Base-by-base conservation (phyloP, 2,329 filamentous ascomycete genomes). In the Scedosporium minutisporum region DNA sequence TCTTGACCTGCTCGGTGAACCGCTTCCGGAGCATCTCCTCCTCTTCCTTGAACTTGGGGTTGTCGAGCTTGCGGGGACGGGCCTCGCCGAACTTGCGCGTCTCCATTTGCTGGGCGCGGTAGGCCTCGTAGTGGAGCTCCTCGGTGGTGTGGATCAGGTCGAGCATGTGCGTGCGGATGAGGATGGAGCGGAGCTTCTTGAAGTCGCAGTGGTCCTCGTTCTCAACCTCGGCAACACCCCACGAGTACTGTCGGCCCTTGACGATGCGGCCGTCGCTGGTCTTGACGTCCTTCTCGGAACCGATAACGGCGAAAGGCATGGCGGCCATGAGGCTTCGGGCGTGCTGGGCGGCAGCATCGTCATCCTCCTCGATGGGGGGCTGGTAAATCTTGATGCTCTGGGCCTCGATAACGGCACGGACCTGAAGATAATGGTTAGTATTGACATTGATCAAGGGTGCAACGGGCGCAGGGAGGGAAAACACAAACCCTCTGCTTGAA, bases 31-130 rank as follows among this genome's bases (percentile, higher is more conserved):
- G 87, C 66, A 91, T 90, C 84, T 99, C 95, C 76, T 99, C 95
- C 79, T 99, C 95, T 77, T 99, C 95, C 87, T 99, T 99, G 86
- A 97, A 99, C 84, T 99, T 99, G 80, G 95, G 95, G 84, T 99
- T 99, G 82, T 99, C 95, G 71, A 99, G 84, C 86, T 99, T 99
- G 78, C 93, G 86, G 70, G 95, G 95, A 69, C 93, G 88, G 64
- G 93, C 93, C 82, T 99, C 96, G 78, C 95, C 95, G 71, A 99
- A 97, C 81, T 99, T 99, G 80, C 95, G 87, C 60, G 95, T 99
- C 84, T 99, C 95, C 95, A 99, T 99, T 80, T 99, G 96, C 78
- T 96, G 91, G 62, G 95, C 95, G 71, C 95, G 93, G 84, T 99
- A 99, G 65, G 91, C 93, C 80, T 99, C 95, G 82, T 99, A 99